Conservation (phyloP, 139 green algal species). For the Zygnema cylindricum region DNA sequence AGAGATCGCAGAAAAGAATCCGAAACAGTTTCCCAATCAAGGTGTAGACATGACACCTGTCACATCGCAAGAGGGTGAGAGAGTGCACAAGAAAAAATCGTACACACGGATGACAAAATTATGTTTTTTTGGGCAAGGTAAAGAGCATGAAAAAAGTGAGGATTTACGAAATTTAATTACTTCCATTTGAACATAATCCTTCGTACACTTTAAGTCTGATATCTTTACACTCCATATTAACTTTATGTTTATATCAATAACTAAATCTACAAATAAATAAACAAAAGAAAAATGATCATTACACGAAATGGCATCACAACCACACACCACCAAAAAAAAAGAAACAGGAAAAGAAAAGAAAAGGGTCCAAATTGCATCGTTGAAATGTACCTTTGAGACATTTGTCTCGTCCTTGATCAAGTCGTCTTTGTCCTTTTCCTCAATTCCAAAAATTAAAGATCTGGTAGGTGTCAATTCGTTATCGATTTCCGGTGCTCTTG, state of each 20-base stretch:
- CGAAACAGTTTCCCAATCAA: slow-evolving; percentile 3
- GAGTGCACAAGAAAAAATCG: too few relatives aligned
- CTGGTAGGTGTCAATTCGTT: neutral
- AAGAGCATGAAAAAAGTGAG: neutral
- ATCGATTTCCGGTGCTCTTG: neutral
- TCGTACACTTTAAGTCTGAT: too few relatives aligned
- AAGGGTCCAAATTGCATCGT: neutral
- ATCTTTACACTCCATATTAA: too few relatives aligned
- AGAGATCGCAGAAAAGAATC: neutral
- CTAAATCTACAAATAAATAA: too few relatives aligned
- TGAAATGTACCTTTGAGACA: neutral
- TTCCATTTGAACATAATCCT: too few relatives aligned
- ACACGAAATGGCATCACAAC: too few relatives aligned
- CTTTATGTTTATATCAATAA: too few relatives aligned
- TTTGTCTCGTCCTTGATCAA: neutral
- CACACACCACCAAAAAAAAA: neutral
- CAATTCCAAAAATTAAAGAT: neutral
- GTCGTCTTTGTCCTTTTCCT: neutral
- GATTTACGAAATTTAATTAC: neutral
- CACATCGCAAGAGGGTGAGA: neutral
- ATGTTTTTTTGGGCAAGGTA: neutral
- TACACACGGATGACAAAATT: neutral
- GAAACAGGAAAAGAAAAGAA: neutral
- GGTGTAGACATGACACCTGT: slow-evolving; percentile 1
- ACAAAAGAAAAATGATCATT: too few relatives aligned